A percentile compares a stretch with the other conserved stretches of the same genome.
Conservation (phyloP, 2,329 filamentous ascomycete species). For the Colletotrichum incanum region DNA sequence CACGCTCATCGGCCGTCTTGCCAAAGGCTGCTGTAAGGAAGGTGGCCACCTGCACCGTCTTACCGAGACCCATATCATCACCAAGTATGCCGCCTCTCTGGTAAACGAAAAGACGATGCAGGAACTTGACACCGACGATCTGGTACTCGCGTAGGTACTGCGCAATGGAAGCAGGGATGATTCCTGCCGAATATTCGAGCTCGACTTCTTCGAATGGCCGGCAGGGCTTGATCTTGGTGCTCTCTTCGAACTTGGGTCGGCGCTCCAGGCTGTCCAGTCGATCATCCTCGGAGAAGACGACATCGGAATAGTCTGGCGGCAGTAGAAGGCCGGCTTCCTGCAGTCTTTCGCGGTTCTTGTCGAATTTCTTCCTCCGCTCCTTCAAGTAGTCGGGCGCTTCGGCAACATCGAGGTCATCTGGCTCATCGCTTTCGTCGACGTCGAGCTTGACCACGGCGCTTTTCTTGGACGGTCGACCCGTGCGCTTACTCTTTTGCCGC, state of each 20-base stretch:
- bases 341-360: constrained; percentile 71
- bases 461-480: constrained; percentile 48
- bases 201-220: constrained; percentile 82
- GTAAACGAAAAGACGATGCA: constrained; percentile 91
- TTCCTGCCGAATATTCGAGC: constrained; percentile 81
- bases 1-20: constrained; percentile 91
- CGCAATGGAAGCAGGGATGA: constrained; percentile 90
- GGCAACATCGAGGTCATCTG: constrained; percentile 64
- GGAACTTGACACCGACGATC: constrained; percentile 85
- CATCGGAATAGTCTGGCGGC: constrained; percentile 82
- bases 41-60: constrained; percentile 95
- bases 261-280: constrained; percentile 66
- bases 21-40: constrained; percentile 94
- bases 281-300: constrained; percentile 82
- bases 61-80: constrained; percentile 98
- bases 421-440: constrained; percentile 54
- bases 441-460: constrained; percentile 43
- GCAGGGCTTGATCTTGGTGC: constrained; percentile 73
- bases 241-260: constrained; percentile 76
- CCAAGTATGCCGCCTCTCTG: constrained; percentile 93
- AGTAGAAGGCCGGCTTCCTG: constrained; percentile 80
- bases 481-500: constrained; percentile 49
- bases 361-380: constrained; percentile 78
- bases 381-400: constrained; percentile 82
- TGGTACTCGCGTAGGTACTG: constrained; percentile 96